A percentile compares a stretch with the other conserved stretches of the same genome.
These are phyloP conservation scores for Naganishia vaughanmartiniae DNA, from an alignment of 768 basidiomycete species.

Conservation along the genomic window DNA sequence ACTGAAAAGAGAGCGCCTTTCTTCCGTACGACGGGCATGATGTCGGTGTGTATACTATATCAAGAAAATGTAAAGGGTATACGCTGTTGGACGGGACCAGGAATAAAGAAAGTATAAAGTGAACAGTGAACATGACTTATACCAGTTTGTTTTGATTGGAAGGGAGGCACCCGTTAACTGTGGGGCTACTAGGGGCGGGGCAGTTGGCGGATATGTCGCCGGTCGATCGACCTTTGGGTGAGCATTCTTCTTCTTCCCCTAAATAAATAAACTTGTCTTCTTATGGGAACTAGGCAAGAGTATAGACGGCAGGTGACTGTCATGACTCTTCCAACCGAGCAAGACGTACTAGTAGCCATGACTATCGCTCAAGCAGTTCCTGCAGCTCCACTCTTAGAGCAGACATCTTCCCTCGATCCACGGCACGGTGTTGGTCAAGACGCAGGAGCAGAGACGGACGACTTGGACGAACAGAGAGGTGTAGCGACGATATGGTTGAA, in stretches of 20 bases:
- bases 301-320: no score
- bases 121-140: no score
- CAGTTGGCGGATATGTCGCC: neutral
- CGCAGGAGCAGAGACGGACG: neutral
- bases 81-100: neutral
- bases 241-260: no score
- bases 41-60: neutral
- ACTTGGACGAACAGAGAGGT: neutral
- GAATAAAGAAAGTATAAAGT: no score
- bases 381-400: neutral
- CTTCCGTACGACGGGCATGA: conserved; percentile 49
- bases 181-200: no score
- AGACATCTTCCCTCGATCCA: neutral
- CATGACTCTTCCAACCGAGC: no score
- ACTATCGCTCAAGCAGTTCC: conserved; percentile 1
- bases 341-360: conserved; percentile 8
- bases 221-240: neutral
- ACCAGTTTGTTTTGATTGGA: no score
- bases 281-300: no score
- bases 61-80: conserved; percentile 7
- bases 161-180: no score
- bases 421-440: neutral
- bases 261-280: no score
- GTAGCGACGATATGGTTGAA: conserved; percentile 9
- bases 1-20: conserved; percentile 51